These are phyloP conservation scores for Phyllosticta citrichinensis DNA, from an alignment of 2,329 filamentous ascomycete genomes.

Conservation along the genomic window DNA sequence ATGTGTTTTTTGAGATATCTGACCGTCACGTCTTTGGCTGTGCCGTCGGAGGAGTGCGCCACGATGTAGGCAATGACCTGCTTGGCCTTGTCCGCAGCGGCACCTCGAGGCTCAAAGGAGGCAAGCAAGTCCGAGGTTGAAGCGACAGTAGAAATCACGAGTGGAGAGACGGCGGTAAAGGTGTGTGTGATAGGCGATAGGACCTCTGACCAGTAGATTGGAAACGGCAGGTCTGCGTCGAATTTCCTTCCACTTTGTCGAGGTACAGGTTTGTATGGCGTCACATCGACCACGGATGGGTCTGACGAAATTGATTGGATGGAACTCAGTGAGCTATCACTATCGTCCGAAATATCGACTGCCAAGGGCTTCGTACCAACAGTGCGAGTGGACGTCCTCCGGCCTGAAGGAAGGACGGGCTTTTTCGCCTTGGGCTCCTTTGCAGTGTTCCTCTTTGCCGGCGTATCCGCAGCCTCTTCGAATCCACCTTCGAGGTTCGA, in stretches of 20 bases:
- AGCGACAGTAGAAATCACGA: constrained; percentile 34
- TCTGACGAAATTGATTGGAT: constrained; percentile 34
- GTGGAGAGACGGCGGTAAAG: constrained; percentile 67
- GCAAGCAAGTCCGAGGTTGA: constrained; percentile 48
- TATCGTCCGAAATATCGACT: constrained; percentile 40
- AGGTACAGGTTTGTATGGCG: constrained; percentile 34
- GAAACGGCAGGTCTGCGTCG: constrained; percentile 69
- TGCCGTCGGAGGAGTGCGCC: constrained; percentile 71
- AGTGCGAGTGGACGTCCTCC: constrained; percentile 16
- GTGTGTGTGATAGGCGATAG: constrained; percentile 72
- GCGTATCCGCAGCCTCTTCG: constrained; percentile 11
- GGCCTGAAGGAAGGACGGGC: background rate
- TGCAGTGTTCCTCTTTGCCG: background rate
- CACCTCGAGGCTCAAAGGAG: constrained; percentile 73
- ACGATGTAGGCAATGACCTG: constrained; percentile 87
- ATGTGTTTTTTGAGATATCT: constrained; percentile 75
- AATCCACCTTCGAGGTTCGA: constrained; percentile 13
- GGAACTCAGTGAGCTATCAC: constrained; percentile 34
- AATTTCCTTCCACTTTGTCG: constrained; percentile 39
- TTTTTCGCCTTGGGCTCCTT: background rate
- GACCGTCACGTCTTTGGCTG: constrained; percentile 89
- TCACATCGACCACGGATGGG: constrained; percentile 49
- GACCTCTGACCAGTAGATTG: constrained; percentile 89
- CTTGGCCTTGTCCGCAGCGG: constrained; percentile 72
- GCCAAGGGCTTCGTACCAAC: constrained; percentile 27